Conservation (phyloP, 2,329 filamentous ascomycete genomes). For the Dryadomyces quercus-mongolicae region DNA sequence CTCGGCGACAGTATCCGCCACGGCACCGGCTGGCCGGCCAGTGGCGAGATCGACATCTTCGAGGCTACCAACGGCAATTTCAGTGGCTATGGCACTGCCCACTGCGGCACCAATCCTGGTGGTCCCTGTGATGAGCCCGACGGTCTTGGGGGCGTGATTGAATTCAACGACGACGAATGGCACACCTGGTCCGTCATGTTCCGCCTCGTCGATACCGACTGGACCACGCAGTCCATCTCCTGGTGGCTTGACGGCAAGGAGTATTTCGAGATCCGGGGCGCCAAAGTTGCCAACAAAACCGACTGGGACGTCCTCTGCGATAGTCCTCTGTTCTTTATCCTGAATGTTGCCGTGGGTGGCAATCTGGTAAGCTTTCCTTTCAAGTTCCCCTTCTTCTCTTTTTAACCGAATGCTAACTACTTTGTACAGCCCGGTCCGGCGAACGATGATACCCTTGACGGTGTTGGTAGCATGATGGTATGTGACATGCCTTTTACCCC, state of each 20-base stretch:
- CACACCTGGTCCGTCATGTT: slow-evolving; percentile 36
- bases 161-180: slow-evolving; percentile 26
- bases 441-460: slow-evolving; percentile 17
- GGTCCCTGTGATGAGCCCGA: slow-evolving; percentile 39
- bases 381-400: no score
- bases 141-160: slow-evolving; percentile 23
- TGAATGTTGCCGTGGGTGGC: slow-evolving; percentile 43
- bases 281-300: slow-evolving; percentile 25
- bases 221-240: slow-evolving; percentile 31
- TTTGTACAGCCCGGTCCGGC: slow-evolving; percentile 24
- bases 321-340: slow-evolving; percentile 33
- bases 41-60: slow-evolving; percentile 46
- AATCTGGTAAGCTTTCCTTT: slow-evolving; percentile 23
- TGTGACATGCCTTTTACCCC: not conserved
- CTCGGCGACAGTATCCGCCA: slow-evolving; percentile 36
- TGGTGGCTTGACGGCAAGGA: slow-evolving; percentile 31
- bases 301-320: slow-evolving; percentile 35
- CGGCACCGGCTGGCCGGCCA: slow-evolving; percentile 36
- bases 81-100: slow-evolving; percentile 34
- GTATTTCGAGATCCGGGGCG: slow-evolving; percentile 30
- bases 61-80: slow-evolving; percentile 40
- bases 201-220: slow-evolving; percentile 31
- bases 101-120: slow-evolving; percentile 28
- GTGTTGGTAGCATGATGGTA: slow-evolving; percentile 16
- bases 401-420: not conserved